phyloP scores from a whole-genome alignment of 2,329 filamentous ascomycete species.

The Alternaria angustiovoidea region DNA sequence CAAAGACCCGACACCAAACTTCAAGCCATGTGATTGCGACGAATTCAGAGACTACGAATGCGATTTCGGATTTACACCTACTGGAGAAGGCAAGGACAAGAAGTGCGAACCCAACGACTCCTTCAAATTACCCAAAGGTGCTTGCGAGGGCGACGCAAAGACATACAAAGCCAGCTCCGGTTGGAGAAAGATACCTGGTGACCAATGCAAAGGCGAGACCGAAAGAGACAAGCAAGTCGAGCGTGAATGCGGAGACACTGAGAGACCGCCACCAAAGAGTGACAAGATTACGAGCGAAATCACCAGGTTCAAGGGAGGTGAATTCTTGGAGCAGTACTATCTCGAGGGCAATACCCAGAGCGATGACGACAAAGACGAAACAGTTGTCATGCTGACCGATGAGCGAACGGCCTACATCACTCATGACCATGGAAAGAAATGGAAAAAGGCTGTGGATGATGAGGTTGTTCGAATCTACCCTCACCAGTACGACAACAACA shows the following conservation, averaged over 20 bases:
- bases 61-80: conserved; percentile 83
- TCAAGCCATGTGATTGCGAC: conserved; percentile 80
- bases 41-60: conserved; percentile 86
- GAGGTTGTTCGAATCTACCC: conserved; percentile 75
- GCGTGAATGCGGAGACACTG: conserved; percentile 73
- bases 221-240: conserved; percentile 65
- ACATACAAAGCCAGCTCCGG: conserved; percentile 87
- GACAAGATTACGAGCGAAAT: conserved; percentile 72
- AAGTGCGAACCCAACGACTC: conserved; percentile 72
- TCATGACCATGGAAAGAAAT: conserved; percentile 87
- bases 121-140: conserved; percentile 72
- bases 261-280: conserved; percentile 62
- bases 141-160: conserved; percentile 75
- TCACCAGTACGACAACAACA: conserved; percentile 82
- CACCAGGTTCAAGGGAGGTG: conserved; percentile 68
- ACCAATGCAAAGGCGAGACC: conserved; percentile 56
- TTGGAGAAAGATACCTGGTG: conserved; percentile 84
- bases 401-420: conserved; percentile 74
- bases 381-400: conserved; percentile 68
- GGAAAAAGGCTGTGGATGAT: conserved; percentile 77
- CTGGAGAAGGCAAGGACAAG: conserved; percentile 59
- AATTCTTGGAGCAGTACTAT: conserved; percentile 71
- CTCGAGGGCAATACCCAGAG: conserved; percentile 72
- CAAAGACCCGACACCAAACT: conserved; percentile 75
- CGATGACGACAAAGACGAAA: conserved; percentile 82